Conservation (phyloP, 2,329 filamentous ascomycete species). For the Podosphaera aphanis region DNA sequence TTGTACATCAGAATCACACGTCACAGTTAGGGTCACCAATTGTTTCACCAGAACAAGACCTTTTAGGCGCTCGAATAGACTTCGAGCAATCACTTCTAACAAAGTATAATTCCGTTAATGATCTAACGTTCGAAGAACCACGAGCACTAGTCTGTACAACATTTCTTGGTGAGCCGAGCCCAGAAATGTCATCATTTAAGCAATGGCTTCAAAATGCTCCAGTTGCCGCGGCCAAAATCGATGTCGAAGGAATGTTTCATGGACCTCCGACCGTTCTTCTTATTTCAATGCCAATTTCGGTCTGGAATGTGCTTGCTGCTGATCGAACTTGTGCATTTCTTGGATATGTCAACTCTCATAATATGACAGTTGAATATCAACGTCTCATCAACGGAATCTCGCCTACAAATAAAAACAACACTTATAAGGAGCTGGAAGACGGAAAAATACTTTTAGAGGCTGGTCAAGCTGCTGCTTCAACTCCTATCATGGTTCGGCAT, state of each 20-base stretch:
- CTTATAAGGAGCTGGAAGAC: constrained; percentile 30
- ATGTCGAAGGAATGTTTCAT: constrained; percentile 44
- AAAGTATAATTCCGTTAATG: constrained; percentile 16
- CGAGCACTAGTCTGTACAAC: constrained; percentile 43
- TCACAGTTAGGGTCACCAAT: constrained; percentile 13
- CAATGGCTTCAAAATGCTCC: constrained; percentile 40
- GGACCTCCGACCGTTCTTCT: constrained; percentile 42
- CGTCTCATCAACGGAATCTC: constrained; percentile 25
- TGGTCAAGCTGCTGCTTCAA: constrained; percentile 15
- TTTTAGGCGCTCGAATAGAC: constrained; percentile 6
- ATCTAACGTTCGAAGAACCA: constrained; percentile 36
- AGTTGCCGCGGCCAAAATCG: constrained; percentile 30
- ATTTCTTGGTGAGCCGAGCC: constrained; percentile 39
- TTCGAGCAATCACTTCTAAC: constrained; percentile 9
- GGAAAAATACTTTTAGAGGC: constrained; percentile 29
- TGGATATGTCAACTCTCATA: constrained; percentile 41
- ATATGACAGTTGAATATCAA: constrained; percentile 41
- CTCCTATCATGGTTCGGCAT: constrained; percentile 20
- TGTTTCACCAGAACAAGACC: constrained; percentile 11
- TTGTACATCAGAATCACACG: constrained; percentile 15
- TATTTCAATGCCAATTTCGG: constrained; percentile 38
- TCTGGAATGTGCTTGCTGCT: constrained; percentile 41
- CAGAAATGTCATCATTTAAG: constrained; percentile 42
- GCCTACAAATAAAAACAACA: constrained; percentile 20
- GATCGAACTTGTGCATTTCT: constrained; percentile 44